Percentiles rank a stretch among this genome's conserved stretches.
These are phyloP conservation scores for Floccularia luteovirens DNA, from an alignment of 768 basidiomycete species.

Conservation along the genomic window DNA sequence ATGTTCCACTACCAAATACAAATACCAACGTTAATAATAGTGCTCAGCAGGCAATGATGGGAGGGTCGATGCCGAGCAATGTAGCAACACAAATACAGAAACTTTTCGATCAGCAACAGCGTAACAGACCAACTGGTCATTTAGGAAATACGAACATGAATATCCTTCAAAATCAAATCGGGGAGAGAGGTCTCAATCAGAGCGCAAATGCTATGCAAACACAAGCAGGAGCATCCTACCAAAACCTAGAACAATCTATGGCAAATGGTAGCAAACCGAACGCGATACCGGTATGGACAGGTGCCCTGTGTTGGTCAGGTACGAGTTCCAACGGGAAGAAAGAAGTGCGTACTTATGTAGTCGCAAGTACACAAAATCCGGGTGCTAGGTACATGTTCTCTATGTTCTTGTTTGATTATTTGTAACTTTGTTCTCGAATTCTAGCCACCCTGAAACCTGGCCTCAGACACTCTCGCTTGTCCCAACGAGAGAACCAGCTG, in stretches of 20 bases:
- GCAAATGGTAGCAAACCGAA: background rate
- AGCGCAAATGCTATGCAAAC: background rate
- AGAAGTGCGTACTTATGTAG: slow-evolving; percentile 35
- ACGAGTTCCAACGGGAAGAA: slow-evolving; percentile 25
- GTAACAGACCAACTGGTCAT: too few relatives aligned
- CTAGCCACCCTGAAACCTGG: slow-evolving; percentile 48
- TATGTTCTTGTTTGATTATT: slow-evolving; percentile 1
- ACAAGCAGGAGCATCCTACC: background rate
- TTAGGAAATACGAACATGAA: background rate
- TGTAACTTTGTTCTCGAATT: background rate
- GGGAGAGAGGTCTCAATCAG: background rate
- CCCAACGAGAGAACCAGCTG: slow-evolving; percentile 30
- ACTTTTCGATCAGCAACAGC: slow-evolving; percentile 35
- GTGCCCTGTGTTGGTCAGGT: slow-evolving; percentile 38
- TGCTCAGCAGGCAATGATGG: background rate
- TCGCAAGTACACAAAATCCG: slow-evolving; percentile 18
- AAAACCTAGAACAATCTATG: background rate
- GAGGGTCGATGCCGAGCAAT: slow-evolving; percentile 3
- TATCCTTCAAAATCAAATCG: too few relatives aligned
- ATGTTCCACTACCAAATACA: background rate
- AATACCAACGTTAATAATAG: too few relatives aligned
- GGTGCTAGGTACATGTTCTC: slow-evolving; percentile 23
- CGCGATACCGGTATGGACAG: slow-evolving; percentile 33
- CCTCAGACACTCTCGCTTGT: slow-evolving; percentile 34
- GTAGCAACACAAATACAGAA: slow-evolving; percentile 40